Evolutionary conservation across 768 basidiomycete species (phyloP), one percentile per base, ranked within the genome.

Genomic region (Suillus decipiens): DNA sequence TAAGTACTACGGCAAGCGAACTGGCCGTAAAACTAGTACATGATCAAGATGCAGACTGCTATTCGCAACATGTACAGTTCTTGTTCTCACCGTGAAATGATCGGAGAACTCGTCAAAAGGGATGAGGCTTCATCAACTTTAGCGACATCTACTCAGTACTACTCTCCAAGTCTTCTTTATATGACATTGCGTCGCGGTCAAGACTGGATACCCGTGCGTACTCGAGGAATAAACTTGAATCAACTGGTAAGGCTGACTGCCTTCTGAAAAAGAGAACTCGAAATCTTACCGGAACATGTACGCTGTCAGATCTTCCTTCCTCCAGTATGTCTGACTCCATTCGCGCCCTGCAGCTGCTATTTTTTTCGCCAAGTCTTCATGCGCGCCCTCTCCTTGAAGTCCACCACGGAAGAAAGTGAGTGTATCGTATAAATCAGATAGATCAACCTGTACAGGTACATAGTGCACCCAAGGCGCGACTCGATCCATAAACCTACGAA

Each of bases 401-500:
- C 83, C 82, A 0, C 90, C 89, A 0, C 86, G 84, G 76, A 92
- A 92, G 78, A 94, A 94, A 1, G 86, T 74, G 51, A 90, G 79
- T 4, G 86, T 78, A 66, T 93, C 92, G 71, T 89, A 83, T 4
- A 93, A 72, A 72, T 92, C 89, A 0, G 82, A 80, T 12, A 88
- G 81, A 65, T 89, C 87, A 0, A 88, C 63, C 65, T 86, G 83
- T 4, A 91, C 78, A 2, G 90, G 90, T 1, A 92, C 80, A 69
- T 91, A 92, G 72, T 91, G 90, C 11, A 90, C 78, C 89, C 89
- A 90, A 0, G 89, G 87, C 36, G 77, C 80, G 51, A 87, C 77
- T 12, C 86, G 81, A 61, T 86, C 84, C 15, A 74, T 77, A 64
- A 76, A 88, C 86, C 85, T 86, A 65, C 15, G 10, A n/a, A 14